Conservation (phyloP, 257 asterid genomes). For the Lavandula angustifolia region DNA sequence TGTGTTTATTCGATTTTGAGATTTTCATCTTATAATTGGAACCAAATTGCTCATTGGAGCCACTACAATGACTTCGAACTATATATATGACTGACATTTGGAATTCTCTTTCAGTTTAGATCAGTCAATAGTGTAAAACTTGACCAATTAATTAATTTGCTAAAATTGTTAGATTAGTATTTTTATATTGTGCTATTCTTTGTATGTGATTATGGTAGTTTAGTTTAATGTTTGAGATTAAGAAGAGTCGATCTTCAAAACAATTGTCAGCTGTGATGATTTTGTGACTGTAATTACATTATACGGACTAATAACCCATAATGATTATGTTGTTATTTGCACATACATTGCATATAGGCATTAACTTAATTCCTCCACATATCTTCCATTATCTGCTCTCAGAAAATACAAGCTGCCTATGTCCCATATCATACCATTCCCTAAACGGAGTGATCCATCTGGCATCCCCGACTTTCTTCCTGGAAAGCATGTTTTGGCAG, state of each 20-base stretch:
- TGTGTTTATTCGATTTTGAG: too few species aligned
- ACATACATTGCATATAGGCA: background rate
- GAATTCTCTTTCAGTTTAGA: constrained; percentile 6
- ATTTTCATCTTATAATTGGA: background rate
- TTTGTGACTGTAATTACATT: background rate
- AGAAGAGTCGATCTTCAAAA: background rate
- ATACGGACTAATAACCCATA: background rate
- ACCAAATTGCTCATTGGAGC: background rate
- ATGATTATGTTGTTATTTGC: background rate
- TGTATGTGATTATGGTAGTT: background rate
- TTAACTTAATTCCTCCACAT: background rate
- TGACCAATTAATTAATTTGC: background rate
- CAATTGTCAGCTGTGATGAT: background rate
- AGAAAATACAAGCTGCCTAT: constrained; percentile 92
- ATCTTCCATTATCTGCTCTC: constrained; percentile 39
- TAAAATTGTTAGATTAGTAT: background rate
- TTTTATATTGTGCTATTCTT: background rate
- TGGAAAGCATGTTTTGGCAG: constrained; percentile 90
- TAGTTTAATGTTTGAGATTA: background rate
- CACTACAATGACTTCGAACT: constrained; percentile 8
- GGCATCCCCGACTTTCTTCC: constrained; percentile 72
- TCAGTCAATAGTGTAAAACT: background rate
- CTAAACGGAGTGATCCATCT: constrained; percentile 72
- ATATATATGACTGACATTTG: background rate
- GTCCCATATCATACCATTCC: constrained; percentile 91